phyloP scores from a whole-genome alignment of 495 filamentous ascomycete genomes.

The Penicillium coffeae region DNA sequence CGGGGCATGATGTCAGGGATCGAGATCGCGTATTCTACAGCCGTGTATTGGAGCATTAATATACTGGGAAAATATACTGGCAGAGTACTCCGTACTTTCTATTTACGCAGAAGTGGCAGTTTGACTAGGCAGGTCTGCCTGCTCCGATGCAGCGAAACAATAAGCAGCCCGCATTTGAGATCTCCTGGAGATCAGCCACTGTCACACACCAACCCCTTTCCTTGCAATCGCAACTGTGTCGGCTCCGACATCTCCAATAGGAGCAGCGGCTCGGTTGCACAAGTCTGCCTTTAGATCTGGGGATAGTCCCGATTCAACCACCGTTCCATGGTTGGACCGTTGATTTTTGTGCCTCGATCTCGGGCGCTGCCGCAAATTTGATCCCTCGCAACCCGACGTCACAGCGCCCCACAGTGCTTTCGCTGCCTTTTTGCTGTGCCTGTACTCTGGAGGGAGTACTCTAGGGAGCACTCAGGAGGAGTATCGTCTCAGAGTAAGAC shows the following conservation, averaged over 20 bases:
- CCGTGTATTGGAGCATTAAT: neutral
- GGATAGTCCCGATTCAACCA: neutral
- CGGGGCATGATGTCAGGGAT: neutral
- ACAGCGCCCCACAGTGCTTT: no score
- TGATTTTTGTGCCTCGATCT: slow-evolving; percentile 6
- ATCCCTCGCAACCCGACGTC: slow-evolving; percentile 6
- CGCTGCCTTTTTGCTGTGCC: no score
- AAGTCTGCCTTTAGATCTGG: neutral
- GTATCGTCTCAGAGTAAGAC: neutral
- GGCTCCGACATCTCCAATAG: neutral
- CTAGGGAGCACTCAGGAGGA: no score
- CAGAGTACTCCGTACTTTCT: no score
- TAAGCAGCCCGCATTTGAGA: slow-evolving; percentile 11
- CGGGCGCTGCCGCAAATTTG: slow-evolving; percentile 7
- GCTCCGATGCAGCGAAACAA: no score
- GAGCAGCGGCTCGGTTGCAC: neutral
- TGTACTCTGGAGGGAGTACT: no score
- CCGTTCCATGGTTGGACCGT: neutral
- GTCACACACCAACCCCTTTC: slow-evolving; percentile 11
- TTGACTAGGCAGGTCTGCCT: no score
- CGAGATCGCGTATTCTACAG: neutral
- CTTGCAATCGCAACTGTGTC: slow-evolving; percentile 14
- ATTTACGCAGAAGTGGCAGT: no score
- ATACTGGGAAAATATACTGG: no score
- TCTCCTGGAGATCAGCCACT: slow-evolving; percentile 13